Evolutionary conservation across 305 asterid genomes (phyloP).

Genomic region (Fraxinus dipetala): DNA sequence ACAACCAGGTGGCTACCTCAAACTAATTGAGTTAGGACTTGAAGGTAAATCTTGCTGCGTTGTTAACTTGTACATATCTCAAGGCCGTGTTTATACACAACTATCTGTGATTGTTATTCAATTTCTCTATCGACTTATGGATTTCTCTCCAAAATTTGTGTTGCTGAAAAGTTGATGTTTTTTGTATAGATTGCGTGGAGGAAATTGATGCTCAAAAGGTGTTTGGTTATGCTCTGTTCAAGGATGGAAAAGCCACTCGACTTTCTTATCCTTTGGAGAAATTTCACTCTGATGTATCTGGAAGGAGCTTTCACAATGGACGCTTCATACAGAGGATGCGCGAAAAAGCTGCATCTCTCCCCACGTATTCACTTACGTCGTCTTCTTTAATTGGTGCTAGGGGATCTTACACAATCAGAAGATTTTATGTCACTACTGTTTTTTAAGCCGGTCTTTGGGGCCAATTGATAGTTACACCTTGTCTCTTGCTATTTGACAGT

Average conservation of each 20-base stretch:
- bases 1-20: constrained; percentile 47
- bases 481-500: constrained; percentile 15
- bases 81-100: not conserved
- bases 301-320: constrained; percentile 43
- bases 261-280: constrained; percentile 36
- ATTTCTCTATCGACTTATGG: not conserved
- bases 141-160: not conserved
- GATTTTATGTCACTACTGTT: not conserved
- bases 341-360: constrained; percentile 32
- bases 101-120: not conserved
- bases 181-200: constrained; percentile 32
- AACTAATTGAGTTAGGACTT: constrained; percentile 36
- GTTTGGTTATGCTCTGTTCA: constrained; percentile 41
- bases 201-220: constrained; percentile 38
- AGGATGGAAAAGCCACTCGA: constrained; percentile 30
- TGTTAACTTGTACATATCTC: not conserved
- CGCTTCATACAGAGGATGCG: constrained; percentile 42
- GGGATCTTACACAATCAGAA: not conserved
- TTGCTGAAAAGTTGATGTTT: not conserved
- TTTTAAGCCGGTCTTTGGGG: not conserved
- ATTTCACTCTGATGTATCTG: constrained; percentile 33
- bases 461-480: not conserved
- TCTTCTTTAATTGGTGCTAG: not conserved
- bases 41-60: constrained; percentile 25
- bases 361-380: constrained; percentile 18